Evolutionary conservation across 768 basidiomycete genomes (phyloP).

Genomic region (Lactarius deliciosus): DNA sequence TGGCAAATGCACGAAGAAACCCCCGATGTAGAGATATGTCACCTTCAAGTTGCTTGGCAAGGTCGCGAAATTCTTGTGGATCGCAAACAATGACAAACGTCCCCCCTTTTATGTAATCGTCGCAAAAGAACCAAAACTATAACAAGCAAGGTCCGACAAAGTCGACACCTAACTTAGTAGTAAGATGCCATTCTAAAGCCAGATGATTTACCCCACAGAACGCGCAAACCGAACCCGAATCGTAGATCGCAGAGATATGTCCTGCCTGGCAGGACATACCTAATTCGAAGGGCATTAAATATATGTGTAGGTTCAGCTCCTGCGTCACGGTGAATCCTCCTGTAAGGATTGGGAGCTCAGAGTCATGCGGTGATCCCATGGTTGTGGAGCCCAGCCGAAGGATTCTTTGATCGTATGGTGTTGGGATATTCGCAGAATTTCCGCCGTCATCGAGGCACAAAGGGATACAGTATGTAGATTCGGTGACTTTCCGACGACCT

Average conservation of each 20-base stretch:
- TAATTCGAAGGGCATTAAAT: background rate
- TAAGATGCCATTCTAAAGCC: background rate
- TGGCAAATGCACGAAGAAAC: background rate
- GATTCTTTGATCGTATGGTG: too few relatives aligned
- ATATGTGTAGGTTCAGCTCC: background rate
- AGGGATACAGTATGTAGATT: background rate
- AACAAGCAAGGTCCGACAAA: too few relatives aligned
- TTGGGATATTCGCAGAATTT: background rate
- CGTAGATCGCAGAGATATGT: background rate
- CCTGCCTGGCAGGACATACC: too few relatives aligned
- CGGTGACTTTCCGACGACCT: background rate
- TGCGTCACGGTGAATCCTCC: background rate
- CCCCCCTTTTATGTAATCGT: too few relatives aligned
- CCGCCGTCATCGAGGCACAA: background rate
- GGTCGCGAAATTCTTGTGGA: too few relatives aligned
- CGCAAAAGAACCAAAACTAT: too few relatives aligned
- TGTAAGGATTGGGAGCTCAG: background rate
- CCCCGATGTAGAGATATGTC: background rate
- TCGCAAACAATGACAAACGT: too few relatives aligned
- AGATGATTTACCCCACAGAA: background rate
- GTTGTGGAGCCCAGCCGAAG: background rate
- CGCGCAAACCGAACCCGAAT: background rate
- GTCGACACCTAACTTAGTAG: too few relatives aligned
- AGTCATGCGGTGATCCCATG: background rate
- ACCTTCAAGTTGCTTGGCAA: too few relatives aligned